phyloP scores from a whole-genome alignment of 768 basidiomycete genomes.

The Sporobolomyces roseus region DNA sequence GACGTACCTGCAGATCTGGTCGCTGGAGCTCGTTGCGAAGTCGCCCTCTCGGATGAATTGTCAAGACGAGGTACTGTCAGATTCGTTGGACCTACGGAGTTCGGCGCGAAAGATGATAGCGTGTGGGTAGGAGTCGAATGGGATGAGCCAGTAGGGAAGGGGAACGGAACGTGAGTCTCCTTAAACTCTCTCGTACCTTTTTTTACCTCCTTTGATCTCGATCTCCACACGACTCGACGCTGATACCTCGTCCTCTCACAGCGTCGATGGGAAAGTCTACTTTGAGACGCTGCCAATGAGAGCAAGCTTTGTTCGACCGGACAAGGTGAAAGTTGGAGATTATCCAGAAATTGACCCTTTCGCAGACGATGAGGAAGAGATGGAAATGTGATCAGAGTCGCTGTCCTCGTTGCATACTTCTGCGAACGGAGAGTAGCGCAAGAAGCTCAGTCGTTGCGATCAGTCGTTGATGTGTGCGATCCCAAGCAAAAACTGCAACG shows the following conservation, averaged over 20 bases:
- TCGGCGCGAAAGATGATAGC: constrained; percentile 59
- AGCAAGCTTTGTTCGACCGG: constrained; percentile 81
- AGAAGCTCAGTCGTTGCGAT: too few species aligned
- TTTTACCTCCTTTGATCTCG: not conserved
- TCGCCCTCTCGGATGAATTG: constrained; percentile 60
- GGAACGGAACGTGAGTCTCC: constrained; percentile 79
- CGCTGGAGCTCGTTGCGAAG: constrained; percentile 74
- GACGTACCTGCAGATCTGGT: constrained; percentile 14
- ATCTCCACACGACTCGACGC: not conserved
- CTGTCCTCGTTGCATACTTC: not conserved
- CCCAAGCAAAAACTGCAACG: too few species aligned
- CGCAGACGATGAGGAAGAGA: constrained; percentile 66
- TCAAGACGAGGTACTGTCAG: constrained; percentile 78
- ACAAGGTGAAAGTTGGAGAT: constrained; percentile 75
- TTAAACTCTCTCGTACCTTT: not conserved
- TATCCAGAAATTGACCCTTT: constrained; percentile 75
- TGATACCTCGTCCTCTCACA: too few species aligned
- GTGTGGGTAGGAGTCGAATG: constrained; percentile 90
- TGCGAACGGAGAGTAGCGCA: too few species aligned
- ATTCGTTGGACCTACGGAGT: constrained; percentile 77
- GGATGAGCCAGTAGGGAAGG: constrained; percentile 93
- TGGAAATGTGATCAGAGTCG: constrained; percentile 47
- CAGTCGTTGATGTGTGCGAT: too few species aligned
- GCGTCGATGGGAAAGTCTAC: constrained; percentile 79
- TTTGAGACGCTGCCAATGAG: constrained; percentile 72